Evolutionary conservation across 2,329 filamentous ascomycete genomes (phyloP).

Genomic region (Alternaria ethzedia): DNA sequence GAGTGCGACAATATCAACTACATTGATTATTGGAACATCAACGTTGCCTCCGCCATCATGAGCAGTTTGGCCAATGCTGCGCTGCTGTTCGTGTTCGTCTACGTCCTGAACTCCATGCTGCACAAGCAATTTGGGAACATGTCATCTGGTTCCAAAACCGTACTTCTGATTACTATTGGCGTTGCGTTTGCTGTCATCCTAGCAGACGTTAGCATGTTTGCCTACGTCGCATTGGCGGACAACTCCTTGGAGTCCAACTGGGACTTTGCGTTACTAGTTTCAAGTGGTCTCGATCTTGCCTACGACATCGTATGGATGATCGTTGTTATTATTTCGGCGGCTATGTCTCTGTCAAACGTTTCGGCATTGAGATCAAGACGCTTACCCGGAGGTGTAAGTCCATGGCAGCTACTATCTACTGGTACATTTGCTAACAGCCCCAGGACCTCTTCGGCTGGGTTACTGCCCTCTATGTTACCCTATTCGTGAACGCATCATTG

Average conservation of each 20-base stretch:
- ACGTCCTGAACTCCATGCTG: constrained; percentile 33
- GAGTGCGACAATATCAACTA: constrained; percentile 14
- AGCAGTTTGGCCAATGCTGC: constrained; percentile 23
- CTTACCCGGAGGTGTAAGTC: constrained; percentile 26
- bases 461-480: constrained; percentile 19
- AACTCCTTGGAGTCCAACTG: background rate
- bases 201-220: constrained; percentile 14
- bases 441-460: constrained; percentile 29
- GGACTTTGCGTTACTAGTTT: background rate
- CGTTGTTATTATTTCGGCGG: constrained; percentile 20
- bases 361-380: constrained; percentile 21
- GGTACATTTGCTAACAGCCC: background rate
- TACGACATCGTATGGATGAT: constrained; percentile 26
- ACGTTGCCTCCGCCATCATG: constrained; percentile 28
- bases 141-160: constrained; percentile 15
- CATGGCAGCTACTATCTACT: background rate
- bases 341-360: constrained; percentile 19
- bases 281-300: constrained; percentile 13
- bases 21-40: constrained; percentile 9
- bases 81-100: constrained; percentile 33
- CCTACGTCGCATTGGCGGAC: constrained; percentile 15
- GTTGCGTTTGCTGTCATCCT: constrained; percentile 29
- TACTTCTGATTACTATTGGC: constrained; percentile 17
- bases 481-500: constrained; percentile 28
- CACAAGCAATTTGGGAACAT: constrained; percentile 19